Percentiles rank a stretch among this genome's conserved stretches.
phyloP scores from a whole-genome alignment of 2,329 filamentous ascomycete species.

The Ophiostoma sp. region DNA sequence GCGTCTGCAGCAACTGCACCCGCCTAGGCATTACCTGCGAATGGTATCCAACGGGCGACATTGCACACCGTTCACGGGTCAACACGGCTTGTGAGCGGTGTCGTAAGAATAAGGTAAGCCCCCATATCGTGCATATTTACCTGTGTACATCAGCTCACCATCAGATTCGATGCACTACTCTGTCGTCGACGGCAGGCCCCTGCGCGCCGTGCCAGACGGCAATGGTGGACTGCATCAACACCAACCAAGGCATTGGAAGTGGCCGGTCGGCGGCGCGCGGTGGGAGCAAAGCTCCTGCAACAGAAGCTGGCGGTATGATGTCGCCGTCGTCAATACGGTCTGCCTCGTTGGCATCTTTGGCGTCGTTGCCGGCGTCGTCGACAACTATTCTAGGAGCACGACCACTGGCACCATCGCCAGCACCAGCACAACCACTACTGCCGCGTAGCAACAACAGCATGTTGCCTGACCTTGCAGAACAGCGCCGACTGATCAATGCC shows the following conservation, averaged over 20 bases:
- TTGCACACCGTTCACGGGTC: slow-evolving; percentile 16
- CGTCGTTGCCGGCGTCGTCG: neutral
- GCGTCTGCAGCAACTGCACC: slow-evolving; percentile 14
- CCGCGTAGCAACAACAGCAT: neutral
- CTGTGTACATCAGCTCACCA: neutral
- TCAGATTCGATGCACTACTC: slow-evolving; percentile 12
- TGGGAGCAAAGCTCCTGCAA: neutral
- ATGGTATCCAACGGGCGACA: slow-evolving; percentile 16
- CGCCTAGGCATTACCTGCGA: slow-evolving; percentile 16
- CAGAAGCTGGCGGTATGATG: neutral
- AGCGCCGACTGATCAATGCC: slow-evolving; percentile 12
- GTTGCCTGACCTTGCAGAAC: neutral
- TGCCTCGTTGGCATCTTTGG: neutral
- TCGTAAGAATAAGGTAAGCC: slow-evolving; percentile 15
- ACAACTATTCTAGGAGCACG: neutral
- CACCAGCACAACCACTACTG: neutral
- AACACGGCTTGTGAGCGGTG: slow-evolving; percentile 23
- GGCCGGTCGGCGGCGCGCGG: neutral
- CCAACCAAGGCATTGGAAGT: slow-evolving; percentile 4
- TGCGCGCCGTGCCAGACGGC: slow-evolving; percentile 3
- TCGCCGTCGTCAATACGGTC: neutral
- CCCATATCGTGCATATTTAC: no score
- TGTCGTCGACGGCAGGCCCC: neutral
- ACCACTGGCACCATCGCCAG: neutral
- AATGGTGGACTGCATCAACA: slow-evolving; percentile 9